Evolutionary conservation across 345 rosid genomes (phyloP).

Genomic region (Brassica rapa): DNA sequence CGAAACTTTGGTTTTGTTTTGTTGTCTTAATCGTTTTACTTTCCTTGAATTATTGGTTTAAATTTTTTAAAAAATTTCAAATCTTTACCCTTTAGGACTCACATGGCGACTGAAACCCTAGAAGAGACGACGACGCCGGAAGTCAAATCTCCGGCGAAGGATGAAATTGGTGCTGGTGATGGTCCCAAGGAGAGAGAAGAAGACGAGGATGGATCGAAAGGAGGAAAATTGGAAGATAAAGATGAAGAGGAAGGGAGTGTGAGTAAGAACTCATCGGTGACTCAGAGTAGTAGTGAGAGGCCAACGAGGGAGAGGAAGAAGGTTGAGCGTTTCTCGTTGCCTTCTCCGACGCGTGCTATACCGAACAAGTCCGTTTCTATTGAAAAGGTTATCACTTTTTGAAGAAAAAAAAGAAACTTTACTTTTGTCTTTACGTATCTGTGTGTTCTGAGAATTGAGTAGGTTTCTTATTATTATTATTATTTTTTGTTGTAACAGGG

Average conservation of each 20-base stretch:
- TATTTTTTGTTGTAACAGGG: slow-evolving; percentile 55
- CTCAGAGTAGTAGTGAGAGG: slow-evolving; percentile 59
- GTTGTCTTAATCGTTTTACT: too few relatives aligned
- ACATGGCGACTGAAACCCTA: too few relatives aligned
- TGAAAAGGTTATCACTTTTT: slow-evolving; percentile 51
- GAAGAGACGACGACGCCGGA: slow-evolving; percentile 22
- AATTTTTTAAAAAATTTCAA: too few relatives aligned
- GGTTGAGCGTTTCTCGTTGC: slow-evolving; percentile 78
- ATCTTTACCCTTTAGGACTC: too few relatives aligned
- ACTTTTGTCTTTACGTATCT: neutral
- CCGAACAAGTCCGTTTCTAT: slow-evolving; percentile 62
- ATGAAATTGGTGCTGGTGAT: neutral
- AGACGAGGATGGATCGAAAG: too few relatives aligned
- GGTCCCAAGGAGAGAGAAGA: too few relatives aligned
- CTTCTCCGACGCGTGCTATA: slow-evolving; percentile 41
- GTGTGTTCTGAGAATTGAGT: slow-evolving; percentile 17
- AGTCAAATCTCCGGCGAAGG: slow-evolving; percentile 45
- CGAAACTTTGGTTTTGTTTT: neutral
- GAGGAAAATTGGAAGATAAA: too few relatives aligned
- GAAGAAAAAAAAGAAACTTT: too few relatives aligned
- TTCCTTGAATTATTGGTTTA: too few relatives aligned
- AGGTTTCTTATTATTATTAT: too few relatives aligned
- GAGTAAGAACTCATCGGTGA: slow-evolving; percentile 45
- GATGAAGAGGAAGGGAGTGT: slow-evolving; percentile 22
- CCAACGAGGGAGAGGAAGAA: slow-evolving; percentile 85